These are phyloP conservation scores for Podosphaera leucotricha DNA, from an alignment of 2,329 filamentous ascomycete genomes.

Conservation along the genomic window DNA sequence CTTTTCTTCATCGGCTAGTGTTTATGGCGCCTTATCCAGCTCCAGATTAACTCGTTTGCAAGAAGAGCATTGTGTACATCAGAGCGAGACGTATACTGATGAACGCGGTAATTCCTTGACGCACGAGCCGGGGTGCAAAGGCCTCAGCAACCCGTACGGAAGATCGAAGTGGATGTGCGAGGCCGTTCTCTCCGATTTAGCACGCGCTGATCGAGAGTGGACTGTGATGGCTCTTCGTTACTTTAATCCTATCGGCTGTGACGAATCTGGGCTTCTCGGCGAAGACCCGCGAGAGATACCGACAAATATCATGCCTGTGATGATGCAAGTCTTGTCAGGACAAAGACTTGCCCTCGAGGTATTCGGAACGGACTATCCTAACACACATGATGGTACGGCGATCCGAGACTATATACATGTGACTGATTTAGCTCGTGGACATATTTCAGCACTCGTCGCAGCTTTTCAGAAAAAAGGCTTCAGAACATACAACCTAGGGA, in stretches of 20 bases:
- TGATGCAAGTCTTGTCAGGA: conserved; percentile 36
- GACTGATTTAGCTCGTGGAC: conserved; percentile 37
- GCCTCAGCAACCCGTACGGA: conserved; percentile 41
- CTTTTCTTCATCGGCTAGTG: conserved; percentile 43
- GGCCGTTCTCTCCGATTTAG: conserved; percentile 38
- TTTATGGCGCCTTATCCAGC: conserved; percentile 33
- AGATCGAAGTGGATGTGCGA: conserved; percentile 45
- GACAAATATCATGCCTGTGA: conserved; percentile 40
- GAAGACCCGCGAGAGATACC: conserved; percentile 38
- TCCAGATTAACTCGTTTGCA: conserved; percentile 23
- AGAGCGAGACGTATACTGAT: conserved; percentile 21
- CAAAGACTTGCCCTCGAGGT: conserved; percentile 29
- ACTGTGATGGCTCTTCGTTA: conserved; percentile 39
- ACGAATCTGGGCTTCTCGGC: conserved; percentile 36
- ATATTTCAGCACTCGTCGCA: conserved; percentile 31
- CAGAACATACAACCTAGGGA: conserved; percentile 23
- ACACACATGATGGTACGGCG: conserved; percentile 39
- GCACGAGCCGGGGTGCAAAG: conserved; percentile 25
- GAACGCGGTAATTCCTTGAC: conserved; percentile 20
- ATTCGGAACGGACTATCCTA: conserved; percentile 36
- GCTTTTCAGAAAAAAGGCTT: conserved; percentile 14
- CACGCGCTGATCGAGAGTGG: conserved; percentile 34
- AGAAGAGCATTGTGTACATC: conserved; percentile 32
- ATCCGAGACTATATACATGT: conserved; percentile 47
- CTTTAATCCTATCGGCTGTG: conserved; percentile 45